phyloP scores from a whole-genome alignment of 208 protist genomes.

The Jaenimonas drosophilae region DNA sequence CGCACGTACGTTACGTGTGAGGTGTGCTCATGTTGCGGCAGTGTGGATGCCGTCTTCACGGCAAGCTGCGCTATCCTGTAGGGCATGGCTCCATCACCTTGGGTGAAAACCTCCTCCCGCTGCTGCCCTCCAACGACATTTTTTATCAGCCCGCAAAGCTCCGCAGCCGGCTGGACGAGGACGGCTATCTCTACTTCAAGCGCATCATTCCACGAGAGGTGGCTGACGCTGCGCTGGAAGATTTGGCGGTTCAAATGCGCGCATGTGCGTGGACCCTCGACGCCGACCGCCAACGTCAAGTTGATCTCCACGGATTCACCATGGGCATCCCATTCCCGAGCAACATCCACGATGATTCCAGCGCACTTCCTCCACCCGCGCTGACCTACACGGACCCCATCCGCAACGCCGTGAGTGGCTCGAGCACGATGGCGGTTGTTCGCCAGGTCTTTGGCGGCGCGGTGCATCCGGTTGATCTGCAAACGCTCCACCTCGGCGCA shows the following conservation, averaged over 20 bases:
- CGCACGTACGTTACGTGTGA: too few relatives aligned
- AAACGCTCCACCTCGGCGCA: slow-evolving; percentile 61
- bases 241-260: slow-evolving; percentile 57
- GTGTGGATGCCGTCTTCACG: slow-evolving; percentile 29
- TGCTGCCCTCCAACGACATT: slow-evolving; percentile 78
- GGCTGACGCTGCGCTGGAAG: slow-evolving; percentile 40
- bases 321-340: slow-evolving; percentile 61
- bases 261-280: slow-evolving; percentile 43
- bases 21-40: slow-evolving; percentile 17
- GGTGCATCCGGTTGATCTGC: slow-evolving; percentile 34
- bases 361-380: slow-evolving; percentile 33
- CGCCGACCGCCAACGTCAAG: slow-evolving; percentile 27
- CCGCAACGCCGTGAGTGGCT: slow-evolving; percentile 54
- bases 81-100: slow-evolving; percentile 41
- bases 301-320: slow-evolving; percentile 41
- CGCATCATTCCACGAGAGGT: slow-evolving; percentile 56
- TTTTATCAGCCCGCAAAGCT: slow-evolving; percentile 81
- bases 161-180: slow-evolving; percentile 64
- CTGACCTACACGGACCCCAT: slow-evolving; percentile 57
- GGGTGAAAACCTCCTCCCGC: slow-evolving; percentile 44
- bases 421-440: slow-evolving; percentile 74
- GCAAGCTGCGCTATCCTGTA: slow-evolving; percentile 48
- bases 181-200: slow-evolving; percentile 84
- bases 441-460: slow-evolving; percentile 78
- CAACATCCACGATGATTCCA: slow-evolving; percentile 2